Conservation (phyloP, 2,329 filamentous ascomycete genomes). For the Ceratocystis harringtonii region DNA sequence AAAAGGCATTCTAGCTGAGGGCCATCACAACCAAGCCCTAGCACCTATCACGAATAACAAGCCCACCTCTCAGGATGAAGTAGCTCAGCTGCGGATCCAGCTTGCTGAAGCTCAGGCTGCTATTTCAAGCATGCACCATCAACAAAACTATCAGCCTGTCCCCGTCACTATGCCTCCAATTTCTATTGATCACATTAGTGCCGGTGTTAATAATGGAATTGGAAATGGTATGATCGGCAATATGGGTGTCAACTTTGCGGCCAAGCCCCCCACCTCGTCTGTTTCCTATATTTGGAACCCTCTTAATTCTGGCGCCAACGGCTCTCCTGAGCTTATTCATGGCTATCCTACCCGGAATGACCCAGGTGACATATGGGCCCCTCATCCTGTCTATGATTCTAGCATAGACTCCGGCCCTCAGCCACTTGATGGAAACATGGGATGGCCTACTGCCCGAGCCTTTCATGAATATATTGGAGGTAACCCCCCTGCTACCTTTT, state of each 20-base stretch:
- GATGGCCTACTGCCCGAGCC: neutral
- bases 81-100: slow-evolving; percentile 51
- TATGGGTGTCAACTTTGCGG: neutral
- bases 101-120: slow-evolving; percentile 51
- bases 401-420: neutral
- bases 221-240: neutral
- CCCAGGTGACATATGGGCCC: neutral
- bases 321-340: slow-evolving; percentile 2
- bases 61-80: slow-evolving; percentile 37
- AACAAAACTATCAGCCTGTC: slow-evolving; percentile 19
- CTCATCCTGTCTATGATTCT: neutral
- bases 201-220: neutral
- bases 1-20: neutral
- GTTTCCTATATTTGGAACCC: neutral
- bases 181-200: neutral
- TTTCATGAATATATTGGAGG: slow-evolving; percentile 2
- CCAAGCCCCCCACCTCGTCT: neutral
- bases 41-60: neutral
- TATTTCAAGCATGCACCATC: slow-evolving; percentile 5
- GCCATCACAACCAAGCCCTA: neutral
- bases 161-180: neutral
- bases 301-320: neutral
- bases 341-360: neutral
- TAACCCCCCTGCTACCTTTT: neutral
- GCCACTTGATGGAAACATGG: neutral